Percentiles rank a stretch among this genome's conserved stretches.
These are phyloP conservation scores for Tilletia indica DNA, from an alignment of 1,284 basidiomycete genomes.

Conservation along the genomic window DNA sequence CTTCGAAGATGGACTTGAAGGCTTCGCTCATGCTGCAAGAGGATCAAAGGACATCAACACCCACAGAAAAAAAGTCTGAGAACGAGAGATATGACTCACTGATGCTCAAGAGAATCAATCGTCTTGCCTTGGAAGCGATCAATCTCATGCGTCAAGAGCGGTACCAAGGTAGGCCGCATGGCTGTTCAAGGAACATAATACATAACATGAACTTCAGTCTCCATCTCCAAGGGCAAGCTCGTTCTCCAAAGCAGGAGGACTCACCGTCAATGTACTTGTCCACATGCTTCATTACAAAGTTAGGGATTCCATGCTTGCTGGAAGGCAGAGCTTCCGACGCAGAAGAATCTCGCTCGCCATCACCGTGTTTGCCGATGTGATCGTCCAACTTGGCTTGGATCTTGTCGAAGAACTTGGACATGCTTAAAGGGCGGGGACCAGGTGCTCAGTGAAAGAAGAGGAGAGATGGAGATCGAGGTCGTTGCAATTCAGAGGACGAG, in stretches of 20 bases:
- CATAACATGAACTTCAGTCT: no score
- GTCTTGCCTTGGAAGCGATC: slow-evolving; percentile 20
- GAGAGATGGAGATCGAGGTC: no score
- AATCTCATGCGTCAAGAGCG: slow-evolving; percentile 16
- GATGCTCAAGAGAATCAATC: slow-evolving; percentile 18
- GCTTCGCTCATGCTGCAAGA: slow-evolving; percentile 11
- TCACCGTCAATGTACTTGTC: slow-evolving; percentile 21
- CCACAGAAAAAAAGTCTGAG: no score
- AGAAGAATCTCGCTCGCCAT: not conserved
- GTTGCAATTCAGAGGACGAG: no score
- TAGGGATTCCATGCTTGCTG: slow-evolving; percentile 13
- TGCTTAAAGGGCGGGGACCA: not conserved
- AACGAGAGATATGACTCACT: not conserved
- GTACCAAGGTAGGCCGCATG: slow-evolving; percentile 17
- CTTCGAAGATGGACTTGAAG: slow-evolving; percentile 21
- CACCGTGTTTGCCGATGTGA: not conserved
- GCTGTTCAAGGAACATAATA: not conserved
- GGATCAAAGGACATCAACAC: not conserved
- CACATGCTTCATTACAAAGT: slow-evolving; percentile 20
- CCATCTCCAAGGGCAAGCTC: not conserved
- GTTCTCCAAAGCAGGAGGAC: not conserved
- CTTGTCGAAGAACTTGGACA: slow-evolving; percentile 17
- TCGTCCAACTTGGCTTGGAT: slow-evolving; percentile 15
- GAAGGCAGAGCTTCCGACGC: not conserved
- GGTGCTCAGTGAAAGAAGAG: no score